Conservation (phyloP, 2,329 filamentous ascomycete genomes). For the Colletotrichum tabaci region DNA sequence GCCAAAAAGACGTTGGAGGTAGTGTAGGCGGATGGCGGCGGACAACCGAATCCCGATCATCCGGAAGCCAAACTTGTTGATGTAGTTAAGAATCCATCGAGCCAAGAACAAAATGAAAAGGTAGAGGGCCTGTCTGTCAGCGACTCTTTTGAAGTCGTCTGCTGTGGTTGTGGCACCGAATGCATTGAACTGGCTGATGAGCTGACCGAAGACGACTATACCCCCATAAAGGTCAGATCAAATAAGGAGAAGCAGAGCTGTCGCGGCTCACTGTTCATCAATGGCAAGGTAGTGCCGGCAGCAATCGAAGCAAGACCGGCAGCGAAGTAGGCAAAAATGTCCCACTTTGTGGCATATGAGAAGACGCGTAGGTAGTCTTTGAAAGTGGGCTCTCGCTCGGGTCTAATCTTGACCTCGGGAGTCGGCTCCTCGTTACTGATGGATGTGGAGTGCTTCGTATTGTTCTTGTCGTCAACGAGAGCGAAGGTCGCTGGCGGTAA, state of each 20-base stretch:
- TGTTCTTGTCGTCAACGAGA: slow-evolving; percentile 25
- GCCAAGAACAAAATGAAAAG: slow-evolving; percentile 80
- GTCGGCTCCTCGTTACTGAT: slow-evolving; percentile 48
- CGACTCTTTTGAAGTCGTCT: slow-evolving; percentile 55
- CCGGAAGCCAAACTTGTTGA: slow-evolving; percentile 73
- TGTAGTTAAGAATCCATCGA: slow-evolving; percentile 74
- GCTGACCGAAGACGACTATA: slow-evolving; percentile 50
- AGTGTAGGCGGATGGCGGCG: slow-evolving; percentile 74
- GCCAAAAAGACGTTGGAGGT: slow-evolving; percentile 73
- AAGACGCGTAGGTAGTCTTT: slow-evolving; percentile 68
- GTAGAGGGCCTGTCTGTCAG: slow-evolving; percentile 71
- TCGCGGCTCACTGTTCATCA: slow-evolving; percentile 68
- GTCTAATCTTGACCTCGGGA: slow-evolving; percentile 53
- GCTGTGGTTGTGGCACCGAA: slow-evolving; percentile 46
- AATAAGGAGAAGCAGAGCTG: slow-evolving; percentile 46
- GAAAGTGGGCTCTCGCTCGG: slow-evolving; percentile 62
- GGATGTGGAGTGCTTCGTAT: background rate
- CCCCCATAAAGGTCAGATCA: background rate
- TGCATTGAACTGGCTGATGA: slow-evolving; percentile 64
- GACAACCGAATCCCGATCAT: slow-evolving; percentile 75
- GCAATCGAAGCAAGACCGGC: slow-evolving; percentile 65
- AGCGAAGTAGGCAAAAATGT: slow-evolving; percentile 63
- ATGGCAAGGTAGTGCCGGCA: slow-evolving; percentile 68
- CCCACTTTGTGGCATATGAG: slow-evolving; percentile 67
- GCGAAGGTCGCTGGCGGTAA: background rate